Conservation (phyloP, 495 filamentous ascomycete species). For the Clavariopsis aquatica region DNA sequence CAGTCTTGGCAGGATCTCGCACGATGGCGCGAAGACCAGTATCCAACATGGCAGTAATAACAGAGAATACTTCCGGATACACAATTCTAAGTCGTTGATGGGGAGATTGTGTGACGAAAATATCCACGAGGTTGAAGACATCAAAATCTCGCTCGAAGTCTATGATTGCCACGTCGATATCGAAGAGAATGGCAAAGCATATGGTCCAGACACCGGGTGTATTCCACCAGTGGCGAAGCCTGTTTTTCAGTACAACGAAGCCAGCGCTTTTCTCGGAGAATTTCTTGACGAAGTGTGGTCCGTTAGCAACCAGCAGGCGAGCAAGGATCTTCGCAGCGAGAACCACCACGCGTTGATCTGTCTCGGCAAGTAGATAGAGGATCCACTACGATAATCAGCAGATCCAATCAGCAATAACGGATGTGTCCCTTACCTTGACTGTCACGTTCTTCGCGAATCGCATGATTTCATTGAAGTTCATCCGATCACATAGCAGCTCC, state of each 20-base stretch:
- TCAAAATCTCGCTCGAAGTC: conserved; percentile 74
- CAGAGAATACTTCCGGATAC: conserved; percentile 75
- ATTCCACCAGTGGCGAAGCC: conserved; percentile 87
- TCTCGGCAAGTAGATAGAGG: conserved; percentile 86
- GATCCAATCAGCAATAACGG: conserved; percentile 1
- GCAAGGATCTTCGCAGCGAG: conserved; percentile 82
- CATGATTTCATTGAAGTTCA: conserved; percentile 64
- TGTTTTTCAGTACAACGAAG: conserved; percentile 77
- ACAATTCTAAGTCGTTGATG: conserved; percentile 59
- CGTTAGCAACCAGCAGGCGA: conserved; percentile 79
- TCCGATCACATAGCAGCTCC: conserved; percentile 74
- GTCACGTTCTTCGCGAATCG: conserved; percentile 95
- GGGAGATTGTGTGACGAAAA: conserved; percentile 58
- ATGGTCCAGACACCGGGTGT: conserved; percentile 82
- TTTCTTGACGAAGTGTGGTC: conserved; percentile 74
- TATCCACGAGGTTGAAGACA: conserved; percentile 67
- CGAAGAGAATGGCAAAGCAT: conserved; percentile 87
- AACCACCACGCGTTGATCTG: conserved; percentile 78
- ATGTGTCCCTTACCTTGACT: conserved; percentile 69
- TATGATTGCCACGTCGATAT: conserved; percentile 72
- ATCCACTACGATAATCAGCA: conserved; percentile 69
- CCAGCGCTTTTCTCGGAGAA: conserved; percentile 84
- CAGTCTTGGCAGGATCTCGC: conserved; percentile 59
- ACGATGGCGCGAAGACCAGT: conserved; percentile 70
- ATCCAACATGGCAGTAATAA: conserved; percentile 87